Base-by-base conservation (phyloP, 1,139 yeast genomes). In the Groenewaldozyma auringiensis region DNA sequence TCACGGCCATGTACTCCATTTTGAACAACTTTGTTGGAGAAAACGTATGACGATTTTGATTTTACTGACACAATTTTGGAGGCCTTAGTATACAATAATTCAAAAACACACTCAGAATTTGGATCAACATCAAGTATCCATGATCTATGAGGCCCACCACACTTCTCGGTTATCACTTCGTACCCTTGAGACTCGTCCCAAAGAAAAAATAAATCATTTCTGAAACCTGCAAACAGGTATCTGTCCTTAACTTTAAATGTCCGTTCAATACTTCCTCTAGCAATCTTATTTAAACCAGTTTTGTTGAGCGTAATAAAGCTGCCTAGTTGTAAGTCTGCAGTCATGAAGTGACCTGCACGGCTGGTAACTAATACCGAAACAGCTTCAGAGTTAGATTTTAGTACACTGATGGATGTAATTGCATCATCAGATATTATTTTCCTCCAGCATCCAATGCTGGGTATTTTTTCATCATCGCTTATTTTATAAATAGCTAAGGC, bases 1-100 rank as follows among this genome's bases (percentile, higher is more conserved):
- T 92, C 98, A 53, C 97, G 74, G 0, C 98, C 98, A 63, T 92
- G 97, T 0, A 88, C 74, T 0, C 96, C 96, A 9, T 70, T 65
- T 42, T 63, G 65, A 33, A 78, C 53, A 2, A 68, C 49, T 21
- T 64, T 61, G 46, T 44, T 50, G 47, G 42, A 57, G 53, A 47
- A 71, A 49, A 49, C 56, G 50, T 48, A 41, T 47, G 51, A 3
- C 40, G 50, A 39, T 8, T 20, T 20, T 2, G 50, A 47, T 17
- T 43, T 31, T 4, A 51, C 43, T n/a, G 45, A 44, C 9, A 43
- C 41, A 47, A 53, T 50, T 14, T 48, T 49, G 8, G 58, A 50
- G 2, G 83, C 78, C 59, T 81, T 79, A 18, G 83, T 77, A 55
- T 79, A 85, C 13, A 58, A 67, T 54, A 72, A 75, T 54, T 58